A percentile compares a stretch with the other conserved stretches of the same genome.
These are phyloP conservation scores for Backusella australiensis DNA, from an alignment of 192 early-diverging fungal species.

Conservation along the genomic window DNA sequence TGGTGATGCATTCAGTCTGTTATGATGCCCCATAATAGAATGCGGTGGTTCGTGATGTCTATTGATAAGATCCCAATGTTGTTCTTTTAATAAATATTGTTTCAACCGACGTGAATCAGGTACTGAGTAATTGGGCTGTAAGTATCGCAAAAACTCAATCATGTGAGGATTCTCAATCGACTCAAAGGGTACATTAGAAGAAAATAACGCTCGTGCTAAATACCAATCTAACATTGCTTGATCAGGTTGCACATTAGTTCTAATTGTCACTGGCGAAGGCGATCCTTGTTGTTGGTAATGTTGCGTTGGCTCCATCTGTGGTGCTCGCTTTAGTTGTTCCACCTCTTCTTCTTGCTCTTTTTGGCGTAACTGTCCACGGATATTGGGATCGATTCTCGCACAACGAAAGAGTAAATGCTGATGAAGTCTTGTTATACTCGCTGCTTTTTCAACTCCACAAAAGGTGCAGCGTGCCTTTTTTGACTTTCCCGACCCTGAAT, in stretches of 20 bases:
- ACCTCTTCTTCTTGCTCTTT: background rate
- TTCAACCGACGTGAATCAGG: constrained; percentile 8
- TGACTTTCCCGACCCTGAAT: background rate
- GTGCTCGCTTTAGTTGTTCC: background rate
- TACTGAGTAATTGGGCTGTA: constrained; percentile 10
- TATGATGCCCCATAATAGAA: background rate
- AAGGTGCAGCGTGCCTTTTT: constrained; percentile 15
- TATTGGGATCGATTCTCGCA: background rate
- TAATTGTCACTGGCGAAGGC: background rate
- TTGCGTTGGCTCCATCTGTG: background rate
- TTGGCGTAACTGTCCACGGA: constrained; percentile 7
- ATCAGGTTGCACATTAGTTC: background rate
- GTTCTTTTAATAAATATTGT: constrained; percentile 21
- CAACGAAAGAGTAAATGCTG: constrained; percentile 13
- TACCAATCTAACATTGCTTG: constrained; percentile 12
- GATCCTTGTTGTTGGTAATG: background rate
- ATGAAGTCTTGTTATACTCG: constrained; percentile 16
- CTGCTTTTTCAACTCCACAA: constrained; percentile 19
- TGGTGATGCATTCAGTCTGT: background rate
- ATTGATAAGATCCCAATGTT: constrained; percentile 20
- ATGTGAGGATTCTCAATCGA: constrained; percentile 18
- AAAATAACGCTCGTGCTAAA: constrained; percentile 17
- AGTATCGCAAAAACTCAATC: constrained; percentile 1
- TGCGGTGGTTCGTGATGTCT: background rate
- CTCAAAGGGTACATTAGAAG: constrained; percentile 9